phyloP scores from a whole-genome alignment of 495 filamentous ascomycete species.

The Thozetella sp. region DNA sequence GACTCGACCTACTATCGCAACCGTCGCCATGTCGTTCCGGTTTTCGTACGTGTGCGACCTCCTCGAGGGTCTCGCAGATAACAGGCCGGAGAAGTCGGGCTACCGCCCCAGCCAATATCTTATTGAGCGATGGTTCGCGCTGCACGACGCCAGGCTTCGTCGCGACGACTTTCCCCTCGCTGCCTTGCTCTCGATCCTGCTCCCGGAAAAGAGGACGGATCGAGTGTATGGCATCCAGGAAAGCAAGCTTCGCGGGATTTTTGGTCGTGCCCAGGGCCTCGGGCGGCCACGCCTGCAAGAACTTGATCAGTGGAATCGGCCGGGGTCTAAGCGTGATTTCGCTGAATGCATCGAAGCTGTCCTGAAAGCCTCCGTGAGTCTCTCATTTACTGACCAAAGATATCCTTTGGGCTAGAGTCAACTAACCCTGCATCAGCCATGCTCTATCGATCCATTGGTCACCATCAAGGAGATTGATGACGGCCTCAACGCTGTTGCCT shows the following conservation, averaged over 20 bases:
- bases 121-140: constrained; percentile 62
- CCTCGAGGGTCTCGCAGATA: constrained; percentile 51
- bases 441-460: constrained; percentile 40
- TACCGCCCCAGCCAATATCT: constrained; percentile 16
- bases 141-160: constrained; percentile 53
- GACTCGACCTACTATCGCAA: not conserved
- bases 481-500: constrained; percentile 63
- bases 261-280: constrained; percentile 65
- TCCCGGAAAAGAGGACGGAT: constrained; percentile 75
- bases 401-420: constrained; percentile 6
- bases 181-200: constrained; percentile 70
- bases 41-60: constrained; percentile 64
- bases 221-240: constrained; percentile 72
- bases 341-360: constrained; percentile 69
- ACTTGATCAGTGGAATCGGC: constrained; percentile 60
- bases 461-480: constrained; percentile 77
- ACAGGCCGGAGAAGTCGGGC: constrained; percentile 7
- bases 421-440: constrained; percentile 33
- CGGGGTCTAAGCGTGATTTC: constrained; percentile 62
- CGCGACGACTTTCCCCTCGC: constrained; percentile 50
- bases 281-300: constrained; percentile 59
- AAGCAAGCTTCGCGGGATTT: constrained; percentile 57
- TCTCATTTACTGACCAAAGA: constrained; percentile 11
- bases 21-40: constrained; percentile 57
- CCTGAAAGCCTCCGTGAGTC: constrained; percentile 62